Percentiles rank a stretch among this genome's conserved stretches.
These are phyloP conservation scores for Sarocladium kiliense DNA, from an alignment of 2,329 filamentous ascomycete genomes.

Conservation along the genomic window DNA sequence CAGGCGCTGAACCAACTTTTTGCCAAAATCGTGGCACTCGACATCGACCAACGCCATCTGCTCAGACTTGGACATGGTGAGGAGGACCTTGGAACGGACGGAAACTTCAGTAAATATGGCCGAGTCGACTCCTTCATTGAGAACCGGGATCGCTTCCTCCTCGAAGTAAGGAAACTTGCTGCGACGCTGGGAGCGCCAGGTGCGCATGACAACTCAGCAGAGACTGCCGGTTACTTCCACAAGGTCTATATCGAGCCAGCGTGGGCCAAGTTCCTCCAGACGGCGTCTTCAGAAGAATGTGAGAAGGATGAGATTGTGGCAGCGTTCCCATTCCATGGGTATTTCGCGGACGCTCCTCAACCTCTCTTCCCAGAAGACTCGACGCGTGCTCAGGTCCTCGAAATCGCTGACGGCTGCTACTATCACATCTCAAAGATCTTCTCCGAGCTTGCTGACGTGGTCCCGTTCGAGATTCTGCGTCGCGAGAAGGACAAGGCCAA, in stretches of 20 bases:
- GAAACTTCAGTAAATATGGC: constrained; percentile 88
- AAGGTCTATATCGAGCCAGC: constrained; percentile 83
- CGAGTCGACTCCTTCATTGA: constrained; percentile 93
- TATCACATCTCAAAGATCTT: constrained; percentile 88
- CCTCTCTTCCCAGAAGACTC: constrained; percentile 69
- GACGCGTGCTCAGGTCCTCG: constrained; percentile 62
- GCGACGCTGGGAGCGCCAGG: constrained; percentile 81
- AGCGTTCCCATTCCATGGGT: constrained; percentile 81
- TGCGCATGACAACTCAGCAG: constrained; percentile 92
- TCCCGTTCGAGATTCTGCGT: constrained; percentile 90
- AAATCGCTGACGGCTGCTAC: constrained; percentile 80
- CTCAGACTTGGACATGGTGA: constrained; percentile 91
- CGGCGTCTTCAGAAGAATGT: constrained; percentile 49
- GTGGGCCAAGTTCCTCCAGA: constrained; percentile 75
- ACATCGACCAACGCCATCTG: constrained; percentile 93
- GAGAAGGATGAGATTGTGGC: constrained; percentile 58
- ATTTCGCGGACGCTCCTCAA: constrained; percentile 83
- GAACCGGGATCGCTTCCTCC: constrained; percentile 71
- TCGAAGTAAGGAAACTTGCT: constrained; percentile 82
- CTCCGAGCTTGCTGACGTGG: constrained; percentile 83
- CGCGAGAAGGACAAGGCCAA: constrained; percentile 90
- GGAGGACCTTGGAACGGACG: constrained; percentile 82
- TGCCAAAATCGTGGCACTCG: constrained; percentile 92
- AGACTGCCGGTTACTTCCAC: constrained; percentile 96
- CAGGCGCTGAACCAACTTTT: constrained; percentile 97